Conservation (phyloP, 208 protist genomes). For the Porcisia hertigi region DNA sequence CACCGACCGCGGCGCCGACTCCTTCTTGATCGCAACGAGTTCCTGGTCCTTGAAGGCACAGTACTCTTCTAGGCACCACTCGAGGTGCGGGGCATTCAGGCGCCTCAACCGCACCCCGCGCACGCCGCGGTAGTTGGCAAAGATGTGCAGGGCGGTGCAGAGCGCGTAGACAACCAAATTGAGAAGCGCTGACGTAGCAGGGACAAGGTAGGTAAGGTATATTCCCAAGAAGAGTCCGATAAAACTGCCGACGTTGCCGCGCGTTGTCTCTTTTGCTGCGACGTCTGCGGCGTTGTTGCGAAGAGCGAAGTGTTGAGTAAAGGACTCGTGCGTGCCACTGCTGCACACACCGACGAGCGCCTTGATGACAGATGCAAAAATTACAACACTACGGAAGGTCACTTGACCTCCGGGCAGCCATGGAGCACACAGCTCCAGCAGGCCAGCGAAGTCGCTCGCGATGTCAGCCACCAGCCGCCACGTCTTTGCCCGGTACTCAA, state of each 20-base stretch:
- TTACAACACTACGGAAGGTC: slow-evolving; percentile 32
- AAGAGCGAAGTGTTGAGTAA: slow-evolving; percentile 66
- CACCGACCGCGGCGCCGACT: not conserved
- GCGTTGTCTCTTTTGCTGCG: slow-evolving; percentile 49
- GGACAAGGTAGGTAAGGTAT: slow-evolving; percentile 32
- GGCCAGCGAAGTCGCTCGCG: slow-evolving; percentile 41
- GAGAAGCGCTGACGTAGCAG: slow-evolving; percentile 19
- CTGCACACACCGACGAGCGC: slow-evolving; percentile 53
- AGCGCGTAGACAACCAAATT: slow-evolving; percentile 36
- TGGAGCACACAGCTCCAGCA: slow-evolving; percentile 47
- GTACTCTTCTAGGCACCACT: slow-evolving; percentile 42
- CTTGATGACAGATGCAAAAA: slow-evolving; percentile 36
- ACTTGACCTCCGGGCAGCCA: slow-evolving; percentile 28
- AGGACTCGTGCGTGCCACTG: slow-evolving; percentile 36
- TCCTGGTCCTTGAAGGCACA: not conserved
- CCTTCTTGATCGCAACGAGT: slow-evolving; percentile 14
- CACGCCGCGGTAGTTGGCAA: slow-evolving; percentile 40
- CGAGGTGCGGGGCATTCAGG: slow-evolving; percentile 61
- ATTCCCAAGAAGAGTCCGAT: slow-evolving; percentile 47
- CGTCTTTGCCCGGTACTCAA: slow-evolving; percentile 60
- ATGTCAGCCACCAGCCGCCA: slow-evolving; percentile 67
- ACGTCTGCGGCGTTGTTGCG: slow-evolving; percentile 60
- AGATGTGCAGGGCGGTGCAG: slow-evolving; percentile 40
- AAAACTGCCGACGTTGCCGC: slow-evolving; percentile 46
- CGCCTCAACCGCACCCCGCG: slow-evolving; percentile 33